Evolutionary conservation across 2,329 filamentous ascomycete species (phyloP).

Genomic region (Samsoniella hepiali): DNA sequence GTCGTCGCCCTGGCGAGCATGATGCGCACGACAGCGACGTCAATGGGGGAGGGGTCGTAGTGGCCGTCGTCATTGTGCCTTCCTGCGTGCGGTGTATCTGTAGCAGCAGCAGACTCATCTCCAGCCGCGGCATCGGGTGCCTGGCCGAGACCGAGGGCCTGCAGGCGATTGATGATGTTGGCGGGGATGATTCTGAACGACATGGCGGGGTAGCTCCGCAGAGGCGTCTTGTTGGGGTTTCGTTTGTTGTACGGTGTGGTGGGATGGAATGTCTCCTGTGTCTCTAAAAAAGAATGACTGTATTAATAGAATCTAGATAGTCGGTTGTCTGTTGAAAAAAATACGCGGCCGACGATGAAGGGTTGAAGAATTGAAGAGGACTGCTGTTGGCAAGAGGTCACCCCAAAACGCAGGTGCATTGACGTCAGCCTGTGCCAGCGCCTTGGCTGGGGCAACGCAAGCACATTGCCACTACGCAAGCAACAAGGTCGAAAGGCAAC

Average conservation of each 20-base stretch:
- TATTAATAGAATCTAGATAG: background rate
- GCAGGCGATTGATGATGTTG: conserved; percentile 11
- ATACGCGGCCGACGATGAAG: background rate
- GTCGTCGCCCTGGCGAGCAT: conserved; percentile 42
- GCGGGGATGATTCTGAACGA: conserved; percentile 13
- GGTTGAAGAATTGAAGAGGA: background rate
- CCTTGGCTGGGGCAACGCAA: conserved; percentile 2
- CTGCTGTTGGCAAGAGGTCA: background rate
- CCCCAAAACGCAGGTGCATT: background rate
- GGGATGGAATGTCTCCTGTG: background rate
- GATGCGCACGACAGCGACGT: conserved; percentile 48
- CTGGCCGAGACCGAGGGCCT: background rate
- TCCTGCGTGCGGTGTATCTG: background rate
- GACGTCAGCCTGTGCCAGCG: conserved; percentile 1
- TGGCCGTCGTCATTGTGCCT: conserved; percentile 14
- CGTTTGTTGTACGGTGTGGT: background rate
- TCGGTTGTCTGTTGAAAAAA: background rate
- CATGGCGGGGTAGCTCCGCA: conserved; percentile 12
- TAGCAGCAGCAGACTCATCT: background rate
- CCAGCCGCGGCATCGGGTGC: background rate
- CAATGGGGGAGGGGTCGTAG: conserved; percentile 40
- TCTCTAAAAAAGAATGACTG: background rate
- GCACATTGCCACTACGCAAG: background rate
- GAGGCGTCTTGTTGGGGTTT: background rate
- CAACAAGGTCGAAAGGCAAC: no score